Percentiles rank a stretch among this genome's conserved stretches.
phyloP scores from a whole-genome alignment of 139 green algal genomes.

The Auxenochlorella protothecoides region DNA sequence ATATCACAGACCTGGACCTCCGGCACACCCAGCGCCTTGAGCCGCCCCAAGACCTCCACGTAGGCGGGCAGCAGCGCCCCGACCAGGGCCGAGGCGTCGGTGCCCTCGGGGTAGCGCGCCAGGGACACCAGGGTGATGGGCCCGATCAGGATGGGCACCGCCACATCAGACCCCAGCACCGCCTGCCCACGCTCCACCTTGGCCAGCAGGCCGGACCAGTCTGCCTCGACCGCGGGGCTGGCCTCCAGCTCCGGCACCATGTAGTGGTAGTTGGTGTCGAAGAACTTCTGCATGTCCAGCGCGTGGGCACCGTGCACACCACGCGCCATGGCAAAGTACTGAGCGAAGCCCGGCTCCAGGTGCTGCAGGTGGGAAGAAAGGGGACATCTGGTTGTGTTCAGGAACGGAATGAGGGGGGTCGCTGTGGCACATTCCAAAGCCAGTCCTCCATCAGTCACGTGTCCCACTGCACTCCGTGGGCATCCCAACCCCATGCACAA shows the following conservation, averaged over 20 bases:
- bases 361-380: constrained; percentile 15
- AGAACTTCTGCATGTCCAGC: constrained; percentile 84
- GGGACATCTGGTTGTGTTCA: not conserved
- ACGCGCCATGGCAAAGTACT: constrained; percentile 82
- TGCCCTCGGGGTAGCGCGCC: not conserved
- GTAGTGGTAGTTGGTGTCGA: constrained; percentile 92
- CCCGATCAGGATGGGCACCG: constrained; percentile 75
- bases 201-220: constrained; percentile 49
- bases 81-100: constrained; percentile 6
- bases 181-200: constrained; percentile 51
- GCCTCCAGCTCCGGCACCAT: constrained; percentile 63
- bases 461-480: too few relatives aligned
- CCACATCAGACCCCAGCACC: constrained; percentile 42
- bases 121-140: not conserved
- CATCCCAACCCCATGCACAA: too few relatives aligned
- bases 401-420: not conserved
- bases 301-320: constrained; percentile 41
- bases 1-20: constrained; percentile 25
- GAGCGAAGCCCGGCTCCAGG: constrained; percentile 39
- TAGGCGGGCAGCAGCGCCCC: constrained; percentile 62
- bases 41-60: constrained; percentile 40
- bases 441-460: too few relatives aligned
- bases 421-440: too few relatives aligned
- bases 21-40: constrained; percentile 38
- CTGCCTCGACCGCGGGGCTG: constrained; percentile 17